Evolutionary conservation across 2,329 filamentous ascomycete species (phyloP), one percentile per base, ranked within the genome.

Genomic region (Exophiala lecanii-corni): DNA sequence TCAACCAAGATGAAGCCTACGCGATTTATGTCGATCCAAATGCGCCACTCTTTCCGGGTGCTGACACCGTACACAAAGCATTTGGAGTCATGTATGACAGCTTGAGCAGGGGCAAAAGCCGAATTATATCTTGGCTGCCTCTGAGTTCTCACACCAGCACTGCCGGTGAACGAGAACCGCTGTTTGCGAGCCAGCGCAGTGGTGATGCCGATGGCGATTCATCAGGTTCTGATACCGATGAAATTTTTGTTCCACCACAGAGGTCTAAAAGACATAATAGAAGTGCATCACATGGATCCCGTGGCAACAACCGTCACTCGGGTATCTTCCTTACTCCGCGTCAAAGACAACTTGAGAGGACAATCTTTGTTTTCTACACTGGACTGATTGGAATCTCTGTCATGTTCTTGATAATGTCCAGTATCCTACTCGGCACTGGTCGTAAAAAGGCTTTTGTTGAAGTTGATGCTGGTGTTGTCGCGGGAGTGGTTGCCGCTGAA

Each of bases 1-100:
- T 54, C 9, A 67, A 66, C 9, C 66, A 73, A 10, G 73, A 79
- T 32, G 74, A 77, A 25, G 75, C 74, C 20, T 92, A 88, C 61
- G 74, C 79, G 33, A 81, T 92, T 53, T 88, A 86, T 56, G 70
- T 91, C 46, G 76, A 89, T 58, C 85, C 86, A 0, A 75, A 86
- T 53, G 76, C 76, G 1, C 69, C 74, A 7, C 67, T 67, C 23
- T 84, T 86, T 41, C 79, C 82, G 0, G 82, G 84, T 10, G 65
- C 86, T 25, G 72, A 74, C 18, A 75, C 78, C 26, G 64, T 88
- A 18, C 71, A 77, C 45, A 68, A 63, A 26, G 65, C 80, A 18
- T 62, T 79, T 32, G 61, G 64, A 3, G 59, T 62, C 9, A 76
- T 77, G 3, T 64, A 78, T 26, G 69, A 68, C 43, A 78, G 68